A percentile compares a stretch with the other conserved stretches of the same genome.
These are phyloP conservation scores for Claviceps fusiformis DNA, from an alignment of 2,329 filamentous ascomycete genomes.

Conservation along the genomic window DNA sequence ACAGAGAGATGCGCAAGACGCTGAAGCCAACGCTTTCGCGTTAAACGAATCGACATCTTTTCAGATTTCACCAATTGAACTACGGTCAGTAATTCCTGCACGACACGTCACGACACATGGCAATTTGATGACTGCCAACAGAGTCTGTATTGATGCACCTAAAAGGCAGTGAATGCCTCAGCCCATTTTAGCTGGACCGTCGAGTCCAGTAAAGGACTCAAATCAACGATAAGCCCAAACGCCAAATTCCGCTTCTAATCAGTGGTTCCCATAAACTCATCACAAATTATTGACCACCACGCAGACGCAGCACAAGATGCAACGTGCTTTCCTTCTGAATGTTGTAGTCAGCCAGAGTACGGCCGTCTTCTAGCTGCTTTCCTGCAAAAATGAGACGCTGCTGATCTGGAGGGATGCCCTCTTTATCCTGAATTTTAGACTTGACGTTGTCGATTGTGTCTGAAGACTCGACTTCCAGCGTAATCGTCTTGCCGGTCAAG, in stretches of 20 bases:
- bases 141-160: background rate
- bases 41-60: no score
- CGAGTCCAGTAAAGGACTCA: background rate
- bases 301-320: constrained; percentile 67
- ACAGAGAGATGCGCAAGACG: no score
- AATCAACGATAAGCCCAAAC: background rate
- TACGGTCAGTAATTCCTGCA: no score
- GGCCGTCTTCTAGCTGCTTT: constrained; percentile 86
- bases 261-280: background rate
- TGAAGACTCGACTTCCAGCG: constrained; percentile 74
- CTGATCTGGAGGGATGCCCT: constrained; percentile 88
- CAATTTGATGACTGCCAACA: background rate
- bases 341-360: constrained; percentile 89
- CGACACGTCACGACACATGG: no score
- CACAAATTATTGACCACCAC: constrained; percentile 40
- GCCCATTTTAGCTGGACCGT: background rate
- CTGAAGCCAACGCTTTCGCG: no score
- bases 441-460: constrained; percentile 95
- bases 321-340: constrained; percentile 86
- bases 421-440: constrained; percentile 84
- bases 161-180: background rate
- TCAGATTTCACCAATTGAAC: no score
- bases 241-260: background rate
- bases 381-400: constrained; percentile 89
- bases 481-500: constrained; percentile 86